Evolutionary conservation across 805 yeast species (phyloP), one percentile per base, ranked within the genome.

Genomic region (Cyberlindnera suaveolens): DNA sequence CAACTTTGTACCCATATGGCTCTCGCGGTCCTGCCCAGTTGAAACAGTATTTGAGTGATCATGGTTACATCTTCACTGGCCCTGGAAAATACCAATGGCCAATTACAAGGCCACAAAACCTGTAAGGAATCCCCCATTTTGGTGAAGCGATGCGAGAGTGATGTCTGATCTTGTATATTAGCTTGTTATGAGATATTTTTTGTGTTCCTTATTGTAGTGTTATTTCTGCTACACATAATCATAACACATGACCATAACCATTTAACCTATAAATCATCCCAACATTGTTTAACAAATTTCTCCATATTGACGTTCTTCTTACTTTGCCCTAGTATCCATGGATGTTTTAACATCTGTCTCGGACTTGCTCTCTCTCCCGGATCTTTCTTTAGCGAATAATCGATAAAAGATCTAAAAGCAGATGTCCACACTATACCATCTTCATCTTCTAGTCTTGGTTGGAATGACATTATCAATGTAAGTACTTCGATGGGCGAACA

Each of bases 21-120:
- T 78, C 95, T 18, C 83, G 95, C 64, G 96, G 96, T 36, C 98
- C 99, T 40, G 65, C 66, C 43, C 70, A 68, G 19, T 73, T 89
- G 59, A 71, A 70, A 45, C 67, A 70, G 36, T 91, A 78, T 61
- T 66, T 91, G 66, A 63, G 64, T 38, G 67, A 72, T 29, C 85
- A 89, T 60, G 91, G 93, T 41, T 90, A 86, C 61, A 72, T 68
- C n/a, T 78, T 82, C 51, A 74, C 77, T 52, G 72, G 74, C 45
- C 74, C 73, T 42, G 80, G 77, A 38, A 67, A 75, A 47, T 91
- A 91, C 68, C 85, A 84, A 63, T 91, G 98, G 98, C 98, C 98
- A 32, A 78, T 85, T 50, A 81, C 89, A 18, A 77, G 77, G 39
- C 75, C 75, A 29, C 45, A 46, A 38, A 49, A 44, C 35, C 42